Percentiles rank a stretch among this genome's conserved stretches.
These are phyloP conservation scores for Tylopilus subfusipes DNA, from an alignment of 768 basidiomycete genomes.

Conservation along the genomic window DNA sequence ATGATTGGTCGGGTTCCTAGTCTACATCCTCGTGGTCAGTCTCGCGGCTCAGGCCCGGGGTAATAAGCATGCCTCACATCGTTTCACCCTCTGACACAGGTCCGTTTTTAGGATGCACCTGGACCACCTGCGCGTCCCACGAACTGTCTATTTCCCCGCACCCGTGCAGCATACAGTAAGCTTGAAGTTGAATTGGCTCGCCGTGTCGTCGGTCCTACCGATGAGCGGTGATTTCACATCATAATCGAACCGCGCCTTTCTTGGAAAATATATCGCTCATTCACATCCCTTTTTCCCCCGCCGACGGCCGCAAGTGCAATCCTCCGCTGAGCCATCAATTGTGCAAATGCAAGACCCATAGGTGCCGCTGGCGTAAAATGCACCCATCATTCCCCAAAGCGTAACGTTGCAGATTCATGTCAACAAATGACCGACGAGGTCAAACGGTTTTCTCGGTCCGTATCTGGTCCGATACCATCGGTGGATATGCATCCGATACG, in stretches of 20 bases:
- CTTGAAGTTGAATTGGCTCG: background rate
- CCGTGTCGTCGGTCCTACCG: background rate
- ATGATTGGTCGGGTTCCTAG: background rate
- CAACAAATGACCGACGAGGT: background rate
- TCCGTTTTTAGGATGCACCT: background rate
- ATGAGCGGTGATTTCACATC: background rate
- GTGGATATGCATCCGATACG: background rate
- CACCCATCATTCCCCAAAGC: background rate
- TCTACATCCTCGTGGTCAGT: background rate
- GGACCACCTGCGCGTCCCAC: background rate
- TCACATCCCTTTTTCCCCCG: background rate
- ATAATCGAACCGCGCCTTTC: background rate
- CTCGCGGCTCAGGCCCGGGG: conserved; percentile 5
- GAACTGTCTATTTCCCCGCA: background rate
- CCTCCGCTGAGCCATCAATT: background rate
- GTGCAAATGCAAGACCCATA: background rate
- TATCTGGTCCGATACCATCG: background rate
- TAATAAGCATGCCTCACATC: background rate
- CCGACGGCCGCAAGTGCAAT: background rate
- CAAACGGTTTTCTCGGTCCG: background rate
- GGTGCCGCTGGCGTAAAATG: background rate
- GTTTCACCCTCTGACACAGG: background rate
- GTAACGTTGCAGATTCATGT: conserved; percentile 1
- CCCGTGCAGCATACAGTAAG: background rate
- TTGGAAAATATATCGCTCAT: background rate